Base-by-base conservation (phyloP, 495 filamentous ascomycete genomes). In the Trichoderma asperelloides region DNA sequence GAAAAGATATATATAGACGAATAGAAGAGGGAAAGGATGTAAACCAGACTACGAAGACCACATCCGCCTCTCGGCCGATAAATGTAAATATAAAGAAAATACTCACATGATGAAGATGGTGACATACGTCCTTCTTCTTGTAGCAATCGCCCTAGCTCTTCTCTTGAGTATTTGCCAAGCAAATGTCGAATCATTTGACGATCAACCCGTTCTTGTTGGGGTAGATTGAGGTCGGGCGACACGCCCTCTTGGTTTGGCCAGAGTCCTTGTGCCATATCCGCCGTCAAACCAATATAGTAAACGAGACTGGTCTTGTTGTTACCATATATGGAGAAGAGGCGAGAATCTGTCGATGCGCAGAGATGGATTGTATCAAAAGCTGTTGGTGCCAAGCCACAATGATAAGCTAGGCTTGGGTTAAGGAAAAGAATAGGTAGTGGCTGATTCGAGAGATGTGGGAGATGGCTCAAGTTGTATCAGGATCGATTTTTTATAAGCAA, bases 121-220 rank as follows among this genome's bases (percentile, higher is more conserved):
- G 62, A 40, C 62, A n/a, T n/a, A 21, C 63, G 63, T 16, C 37
- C 37, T 25, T 45, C 47, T 63, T 67, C 66, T 16, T 63, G 57
- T 16, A 67, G 27, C 13, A 67, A 25, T 7, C 66, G 55, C 15
- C 37, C 21, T 9, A 67, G 39, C 15, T 49, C 66, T 18, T 67
- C 66, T 39, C 37, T 18, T 25, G 37, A 21, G 40, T 67, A 67
- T 57, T 37, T 67, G 9, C 51, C 39, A 51, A 67, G 37, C 13
- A 67, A 57, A 40, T 67, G 66, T 28, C 57, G 33, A 9, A 67
- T 21, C 66, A 67, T 67, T 23, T 67, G 66, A 2, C 66, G 66
- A 51, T 67, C 66, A 4, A 67, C 23, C n/a, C 37, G 37, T 3
- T 45, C 57, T 16, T 67, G 55, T 4, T 67, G 66, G 13, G 21